Percentiles rank a stretch among this genome's conserved stretches.
These are phyloP conservation scores for Globisporangium sylvaticum DNA, from an alignment of 352 stramenopile genomes.

Conservation along the genomic window DNA sequence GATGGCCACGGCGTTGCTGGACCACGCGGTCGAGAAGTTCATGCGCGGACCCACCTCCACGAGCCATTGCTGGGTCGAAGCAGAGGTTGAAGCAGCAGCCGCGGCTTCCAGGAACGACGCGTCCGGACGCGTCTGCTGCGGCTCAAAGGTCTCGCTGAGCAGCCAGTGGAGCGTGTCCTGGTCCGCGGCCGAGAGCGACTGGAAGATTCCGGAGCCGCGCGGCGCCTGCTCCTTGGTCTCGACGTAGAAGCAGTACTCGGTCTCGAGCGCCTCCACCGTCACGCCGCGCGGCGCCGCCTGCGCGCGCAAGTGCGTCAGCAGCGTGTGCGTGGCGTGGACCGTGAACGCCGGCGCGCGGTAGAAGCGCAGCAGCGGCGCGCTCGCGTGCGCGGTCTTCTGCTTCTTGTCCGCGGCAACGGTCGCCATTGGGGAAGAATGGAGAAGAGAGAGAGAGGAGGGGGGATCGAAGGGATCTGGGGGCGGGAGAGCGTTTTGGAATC, in stretches of 20 bases:
- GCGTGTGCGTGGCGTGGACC: slow-evolving; percentile 51
- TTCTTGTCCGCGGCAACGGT: slow-evolving; percentile 50
- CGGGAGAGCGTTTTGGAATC: slow-evolving; percentile 2
- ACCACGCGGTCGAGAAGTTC: slow-evolving; percentile 98
- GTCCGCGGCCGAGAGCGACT: slow-evolving; percentile 44
- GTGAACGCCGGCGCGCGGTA: slow-evolving; percentile 77
- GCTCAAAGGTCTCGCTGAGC: slow-evolving; percentile 96
- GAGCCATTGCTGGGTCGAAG: slow-evolving; percentile 47
- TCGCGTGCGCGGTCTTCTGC: slow-evolving; percentile 47
- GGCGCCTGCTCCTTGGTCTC: slow-evolving; percentile 50
- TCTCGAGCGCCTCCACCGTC: slow-evolving; percentile 66
- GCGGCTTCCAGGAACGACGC: slow-evolving; percentile 48
- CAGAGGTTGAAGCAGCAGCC: slow-evolving; percentile 4
- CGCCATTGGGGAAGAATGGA: not conserved
- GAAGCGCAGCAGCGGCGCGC: slow-evolving; percentile 56
- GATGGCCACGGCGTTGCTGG: slow-evolving; percentile 97
- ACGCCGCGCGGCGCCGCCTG: slow-evolving; percentile 25
- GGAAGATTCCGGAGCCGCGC: slow-evolving; percentile 14
- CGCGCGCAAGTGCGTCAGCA: slow-evolving; percentile 37
- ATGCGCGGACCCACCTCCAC: slow-evolving; percentile 97
- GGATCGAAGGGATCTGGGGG: not conserved
- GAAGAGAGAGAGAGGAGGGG: not conserved
- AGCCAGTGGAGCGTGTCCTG: slow-evolving; percentile 91
- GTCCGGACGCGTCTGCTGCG: slow-evolving; percentile 61
- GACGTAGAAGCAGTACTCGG: slow-evolving; percentile 98